Conservation (phyloP, 768 basidiomycete species). For the Lyophyllum atratum region DNA sequence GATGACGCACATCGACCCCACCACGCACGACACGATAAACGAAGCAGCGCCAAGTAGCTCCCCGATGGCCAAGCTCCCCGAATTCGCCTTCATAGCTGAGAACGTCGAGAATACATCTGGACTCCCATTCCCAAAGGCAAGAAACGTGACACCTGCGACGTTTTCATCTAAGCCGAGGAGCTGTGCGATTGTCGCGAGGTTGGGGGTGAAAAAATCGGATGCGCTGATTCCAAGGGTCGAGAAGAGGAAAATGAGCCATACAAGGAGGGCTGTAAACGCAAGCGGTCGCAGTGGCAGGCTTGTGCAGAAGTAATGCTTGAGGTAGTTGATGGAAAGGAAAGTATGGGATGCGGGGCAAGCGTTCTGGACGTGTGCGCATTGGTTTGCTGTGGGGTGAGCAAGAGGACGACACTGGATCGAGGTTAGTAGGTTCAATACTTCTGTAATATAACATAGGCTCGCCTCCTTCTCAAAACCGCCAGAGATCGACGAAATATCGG, state of each 20-base stretch:
- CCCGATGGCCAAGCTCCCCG: conserved; percentile 90
- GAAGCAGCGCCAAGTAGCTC: conserved; percentile 94
- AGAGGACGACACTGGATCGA: conserved; percentile 64
- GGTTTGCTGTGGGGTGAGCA: conserved; percentile 48
- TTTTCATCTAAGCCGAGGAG: conserved; percentile 88
- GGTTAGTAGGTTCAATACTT: background rate
- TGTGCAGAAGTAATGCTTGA: conserved; percentile 72
- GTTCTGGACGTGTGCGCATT: conserved; percentile 65
- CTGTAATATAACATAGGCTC: conserved; percentile 1
- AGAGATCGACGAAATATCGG: conserved; percentile 19
- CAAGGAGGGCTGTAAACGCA: conserved; percentile 60
- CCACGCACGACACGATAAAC: conserved; percentile 96
- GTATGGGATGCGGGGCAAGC: conserved; percentile 63
- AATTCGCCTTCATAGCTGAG: conserved; percentile 83
- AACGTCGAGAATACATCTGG: conserved; percentile 97
- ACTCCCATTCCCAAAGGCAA: conserved; percentile 97
- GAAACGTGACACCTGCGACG: conserved; percentile 93
- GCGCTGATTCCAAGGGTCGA: conserved; percentile 94
- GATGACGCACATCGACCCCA: conserved; percentile 97
- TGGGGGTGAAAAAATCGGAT: conserved; percentile 97
- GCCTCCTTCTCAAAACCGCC: conserved; percentile 28
- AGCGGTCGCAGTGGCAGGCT: conserved; percentile 54
- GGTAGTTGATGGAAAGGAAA: conserved; percentile 70
- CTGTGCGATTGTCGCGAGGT: conserved; percentile 86
- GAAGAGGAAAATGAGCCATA: conserved; percentile 92